Percentiles rank a stretch among this genome's conserved stretches.
Conservation (phyloP, 768 basidiomycete genomes). For the Xerocomellus dryophilus region DNA sequence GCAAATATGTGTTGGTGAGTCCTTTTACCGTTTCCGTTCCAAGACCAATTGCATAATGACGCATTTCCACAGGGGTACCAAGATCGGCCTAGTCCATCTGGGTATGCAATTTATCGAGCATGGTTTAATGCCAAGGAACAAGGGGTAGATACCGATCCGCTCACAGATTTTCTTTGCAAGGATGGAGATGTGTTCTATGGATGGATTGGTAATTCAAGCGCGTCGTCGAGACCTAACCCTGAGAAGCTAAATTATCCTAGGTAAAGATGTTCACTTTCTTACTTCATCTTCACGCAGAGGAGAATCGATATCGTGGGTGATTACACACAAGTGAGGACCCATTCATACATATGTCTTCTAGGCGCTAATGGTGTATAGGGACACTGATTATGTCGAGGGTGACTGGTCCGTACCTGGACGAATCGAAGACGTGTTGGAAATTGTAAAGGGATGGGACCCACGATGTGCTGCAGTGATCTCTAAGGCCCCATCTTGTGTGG, state of each 20-base stretch:
- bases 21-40: neutral
- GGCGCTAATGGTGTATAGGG: conserved; percentile 9
- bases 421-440: conserved; percentile 21
- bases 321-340: conserved; percentile 21
- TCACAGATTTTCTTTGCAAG: conserved; percentile 17
- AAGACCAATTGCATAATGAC: neutral
- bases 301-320: conserved; percentile 17
- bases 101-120: conserved; percentile 30
- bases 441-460: conserved; percentile 26
- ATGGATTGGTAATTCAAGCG: conserved; percentile 20
- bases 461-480: conserved; percentile 22
- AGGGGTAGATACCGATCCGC: conserved; percentile 23
- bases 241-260: neutral
- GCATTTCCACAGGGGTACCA: conserved; percentile 18
- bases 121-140: conserved; percentile 27
- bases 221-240: neutral
- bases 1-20: conserved; percentile 22
- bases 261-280: conserved; percentile 23
- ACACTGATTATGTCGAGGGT: conserved; percentile 21
- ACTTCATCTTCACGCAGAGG: conserved; percentile 13
- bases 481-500: conserved; percentile 30
- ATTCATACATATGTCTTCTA: neutral
- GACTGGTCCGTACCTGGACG: conserved; percentile 21
- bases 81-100: conserved; percentile 27
- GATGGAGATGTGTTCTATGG: conserved; percentile 22